These are phyloP conservation scores for Lasiosphaeris hirsuta DNA, from an alignment of 495 filamentous ascomycete genomes.

Conservation along the genomic window DNA sequence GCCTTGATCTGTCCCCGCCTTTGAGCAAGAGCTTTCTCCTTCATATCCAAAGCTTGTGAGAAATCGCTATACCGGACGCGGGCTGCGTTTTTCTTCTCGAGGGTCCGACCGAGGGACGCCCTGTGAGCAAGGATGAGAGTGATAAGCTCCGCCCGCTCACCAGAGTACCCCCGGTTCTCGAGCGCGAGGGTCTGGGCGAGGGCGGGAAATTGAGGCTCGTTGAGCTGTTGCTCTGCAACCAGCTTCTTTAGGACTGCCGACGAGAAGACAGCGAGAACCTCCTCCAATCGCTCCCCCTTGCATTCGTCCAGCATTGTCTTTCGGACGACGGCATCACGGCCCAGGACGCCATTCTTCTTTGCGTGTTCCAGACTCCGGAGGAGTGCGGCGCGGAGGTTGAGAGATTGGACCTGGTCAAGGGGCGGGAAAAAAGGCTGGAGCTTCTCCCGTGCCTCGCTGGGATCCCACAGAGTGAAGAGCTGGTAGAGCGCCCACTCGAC, in stretches of 20 bases:
- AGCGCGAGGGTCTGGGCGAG: conserved; percentile 60
- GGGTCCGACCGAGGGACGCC: conserved; percentile 52
- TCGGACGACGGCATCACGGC: conserved; percentile 70
- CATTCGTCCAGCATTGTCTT: conserved; percentile 94
- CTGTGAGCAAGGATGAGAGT: conserved; percentile 72
- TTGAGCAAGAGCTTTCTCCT: conserved; percentile 38
- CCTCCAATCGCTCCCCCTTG: conserved; percentile 75
- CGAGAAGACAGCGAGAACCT: conserved; percentile 76
- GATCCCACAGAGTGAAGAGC: conserved; percentile 79
- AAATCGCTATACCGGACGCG: conserved; percentile 54
- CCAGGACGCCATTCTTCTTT: conserved; percentile 81
- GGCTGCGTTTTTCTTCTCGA: conserved; percentile 55
- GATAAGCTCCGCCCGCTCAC: conserved; percentile 58
- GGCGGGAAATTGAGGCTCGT: conserved; percentile 31
- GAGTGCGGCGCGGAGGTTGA: conserved; percentile 84
- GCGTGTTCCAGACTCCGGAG: conserved; percentile 72
- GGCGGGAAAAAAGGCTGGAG: conserved; percentile 86
- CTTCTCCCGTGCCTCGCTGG: conserved; percentile 71
- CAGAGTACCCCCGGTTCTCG: conserved; percentile 55
- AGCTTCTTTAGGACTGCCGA: conserved; percentile 72
- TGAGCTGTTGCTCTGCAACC: conserved; percentile 44
- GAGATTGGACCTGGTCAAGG: conserved; percentile 77
- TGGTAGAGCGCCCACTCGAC: conserved; percentile 84
- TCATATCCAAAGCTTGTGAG: conserved; percentile 52
- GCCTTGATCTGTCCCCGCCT: conserved; percentile 42